These are phyloP conservation scores for Striga asiatica DNA, from an alignment of 257 asterid genomes.

Conservation along the genomic window DNA sequence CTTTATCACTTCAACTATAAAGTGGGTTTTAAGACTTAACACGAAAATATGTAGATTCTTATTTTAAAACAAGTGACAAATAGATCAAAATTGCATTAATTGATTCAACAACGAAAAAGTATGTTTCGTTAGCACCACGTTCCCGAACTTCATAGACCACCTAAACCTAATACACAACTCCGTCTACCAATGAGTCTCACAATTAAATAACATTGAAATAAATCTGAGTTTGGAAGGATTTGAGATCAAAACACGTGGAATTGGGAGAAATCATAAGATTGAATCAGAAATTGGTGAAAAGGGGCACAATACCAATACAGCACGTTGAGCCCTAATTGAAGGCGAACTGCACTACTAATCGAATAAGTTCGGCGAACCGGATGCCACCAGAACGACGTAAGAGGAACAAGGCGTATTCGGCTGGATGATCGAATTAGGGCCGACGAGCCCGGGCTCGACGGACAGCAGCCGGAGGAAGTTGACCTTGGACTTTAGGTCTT, in stretches of 20 bases:
- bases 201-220: background rate
- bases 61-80: background rate
- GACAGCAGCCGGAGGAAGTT: constrained; percentile 56
- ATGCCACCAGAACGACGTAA: constrained; percentile 65
- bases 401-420: constrained; percentile 35
- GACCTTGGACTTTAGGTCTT: constrained; percentile 65
- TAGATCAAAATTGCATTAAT: background rate
- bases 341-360: constrained; percentile 21
- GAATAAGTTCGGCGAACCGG: constrained; percentile 28
- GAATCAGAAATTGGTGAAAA: background rate
- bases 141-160: background rate
- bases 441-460: constrained; percentile 16
- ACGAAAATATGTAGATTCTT: background rate
- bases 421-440: constrained; percentile 18
- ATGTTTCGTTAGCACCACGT: background rate
- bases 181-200: background rate
- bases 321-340: constrained; percentile 68
- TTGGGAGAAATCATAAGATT: background rate
- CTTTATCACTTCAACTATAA: background rate
- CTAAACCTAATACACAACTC: background rate
- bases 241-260: background rate
- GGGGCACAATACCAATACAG: constrained; percentile 40
- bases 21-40: background rate
- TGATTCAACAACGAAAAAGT: background rate
- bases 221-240: background rate